A percentile compares a stretch with the other conserved stretches of the same genome.
These are phyloP conservation scores for Hippophae gyantsensis DNA, from an alignment of 306 rosid species.

Conservation along the genomic window DNA sequence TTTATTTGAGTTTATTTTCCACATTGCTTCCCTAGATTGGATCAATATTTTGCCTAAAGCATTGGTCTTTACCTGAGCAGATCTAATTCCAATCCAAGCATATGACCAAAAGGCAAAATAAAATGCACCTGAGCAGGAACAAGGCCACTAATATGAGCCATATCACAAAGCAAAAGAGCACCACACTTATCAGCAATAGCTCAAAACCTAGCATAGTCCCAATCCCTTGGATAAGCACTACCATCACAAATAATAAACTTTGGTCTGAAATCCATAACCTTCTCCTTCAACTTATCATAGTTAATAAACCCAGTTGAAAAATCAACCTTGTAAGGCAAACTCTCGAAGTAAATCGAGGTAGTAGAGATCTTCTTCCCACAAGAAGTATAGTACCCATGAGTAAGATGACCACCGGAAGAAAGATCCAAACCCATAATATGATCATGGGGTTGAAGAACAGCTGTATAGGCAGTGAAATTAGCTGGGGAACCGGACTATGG, in stretches of 20 bases:
- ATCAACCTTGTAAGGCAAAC: conserved; percentile 22
- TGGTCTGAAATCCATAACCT: conserved; percentile 88
- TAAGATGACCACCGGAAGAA: conserved; percentile 82
- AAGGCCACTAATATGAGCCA: conserved; percentile 96
- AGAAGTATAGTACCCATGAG: conserved; percentile 84
- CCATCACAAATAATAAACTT: conserved; percentile 80
- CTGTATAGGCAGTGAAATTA: conserved; percentile 92
- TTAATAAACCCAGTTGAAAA: conserved; percentile 50
- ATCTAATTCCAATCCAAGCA: not conserved
- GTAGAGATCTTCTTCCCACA: conserved; percentile 96
- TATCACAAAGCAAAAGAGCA: conserved; percentile 72
- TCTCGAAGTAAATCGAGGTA: not conserved
- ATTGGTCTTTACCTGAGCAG: no score
- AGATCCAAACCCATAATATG: conserved; percentile 91
- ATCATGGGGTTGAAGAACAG: conserved; percentile 79
- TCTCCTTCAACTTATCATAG: conserved; percentile 77
- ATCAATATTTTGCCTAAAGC: no score
- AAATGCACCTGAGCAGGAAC: conserved; percentile 77
- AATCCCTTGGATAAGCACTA: conserved; percentile 85
- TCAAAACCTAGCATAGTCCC: conserved; percentile 65
- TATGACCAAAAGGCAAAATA: not conserved
- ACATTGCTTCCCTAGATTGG: no score
- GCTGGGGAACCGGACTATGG: conserved; percentile 94
- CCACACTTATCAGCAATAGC: conserved; percentile 75
- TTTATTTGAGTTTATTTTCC: no score